Base-by-base conservation (phyloP, 352 stramenopile species). In the Globisporangium radiosum region DNA sequence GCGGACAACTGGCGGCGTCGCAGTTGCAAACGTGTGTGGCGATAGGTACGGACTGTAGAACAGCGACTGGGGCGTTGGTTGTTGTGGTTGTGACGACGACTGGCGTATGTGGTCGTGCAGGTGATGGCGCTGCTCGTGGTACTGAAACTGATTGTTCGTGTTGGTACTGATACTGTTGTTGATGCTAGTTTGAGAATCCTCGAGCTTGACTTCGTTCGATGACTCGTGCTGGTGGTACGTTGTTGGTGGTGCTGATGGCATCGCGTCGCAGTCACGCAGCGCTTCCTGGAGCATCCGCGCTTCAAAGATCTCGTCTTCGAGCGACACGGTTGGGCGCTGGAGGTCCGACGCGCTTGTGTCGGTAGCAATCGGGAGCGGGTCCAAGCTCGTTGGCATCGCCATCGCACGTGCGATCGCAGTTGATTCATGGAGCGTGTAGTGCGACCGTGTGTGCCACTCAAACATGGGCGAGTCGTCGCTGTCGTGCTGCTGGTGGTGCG, bases 271-370 rank as follows among this genome's bases (percentile, higher is more conserved):
- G 48, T 61, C 56, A 7, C 60, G 64, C 19, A 73, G 61, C 51
- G 64, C 67, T 45, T 73, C 67, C 47, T 73, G 67, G 1, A 73
- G 67, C 67, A 73, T 71, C n/a, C 60, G 67, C 15, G 63, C 67
- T 14, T 73, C 67, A 42, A 71, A 73, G 39, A 73, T 52, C 15
- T 73, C 66, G 8, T 70, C 63, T 9, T 73, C 66, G 36, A 73
- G 38, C 38, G 56, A 61, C 37, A 61, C 56, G 14, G 44, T 14
- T 4, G 37, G 1, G 6, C 39, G 54, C 7, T 59, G 54, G 19
- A 52, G 45, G 14, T 40, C 56, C 37, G 47, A 37, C 37, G 19
- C 38, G n/a, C 19, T 40, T 4, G 47, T 40, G 38, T 43, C n/a
- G 25, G 25, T 33, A 10, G 39, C n/a, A 15, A 61, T 61, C 11